Percentiles rank a stretch among this genome's conserved stretches.
phyloP scores from a whole-genome alignment of 805 yeast genomes.

The Grigorovia humatica region DNA sequence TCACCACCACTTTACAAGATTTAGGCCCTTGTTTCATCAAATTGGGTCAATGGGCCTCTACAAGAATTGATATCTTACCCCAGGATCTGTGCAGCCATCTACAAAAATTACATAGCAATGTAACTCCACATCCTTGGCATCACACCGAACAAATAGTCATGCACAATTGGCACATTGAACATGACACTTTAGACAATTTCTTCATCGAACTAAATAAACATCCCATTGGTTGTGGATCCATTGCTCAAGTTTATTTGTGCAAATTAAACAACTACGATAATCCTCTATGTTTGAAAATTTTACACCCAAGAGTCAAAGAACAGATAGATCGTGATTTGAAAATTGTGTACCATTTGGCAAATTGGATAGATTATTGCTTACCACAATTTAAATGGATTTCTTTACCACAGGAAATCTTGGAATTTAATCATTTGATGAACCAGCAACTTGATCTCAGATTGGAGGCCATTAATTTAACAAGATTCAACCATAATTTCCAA shows the following conservation, averaged over 20 bases:
- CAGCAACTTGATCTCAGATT: constrained; percentile 82
- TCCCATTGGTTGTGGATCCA: constrained; percentile 96
- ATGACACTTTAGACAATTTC: constrained; percentile 52
- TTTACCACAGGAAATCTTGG: constrained; percentile 86
- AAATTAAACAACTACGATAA: constrained; percentile 35
- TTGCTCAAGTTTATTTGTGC: constrained; percentile 88
- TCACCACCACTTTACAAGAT: constrained; percentile 58
- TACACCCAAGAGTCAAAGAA: constrained; percentile 76
- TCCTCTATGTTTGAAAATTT: constrained; percentile 80
- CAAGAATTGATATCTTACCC: constrained; percentile 89
- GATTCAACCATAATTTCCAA: constrained; percentile 61
- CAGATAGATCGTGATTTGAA: constrained; percentile 69
- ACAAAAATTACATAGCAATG: constrained; percentile 71
- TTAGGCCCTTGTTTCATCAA: constrained; percentile 92
- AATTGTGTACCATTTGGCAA: constrained; percentile 78
- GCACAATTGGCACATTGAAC: constrained; percentile 42
- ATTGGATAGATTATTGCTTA: constrained; percentile 43
- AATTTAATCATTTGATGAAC: constrained; percentile 77
- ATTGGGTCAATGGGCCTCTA: constrained; percentile 98
- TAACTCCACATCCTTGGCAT: constrained; percentile 56
- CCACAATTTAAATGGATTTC: constrained; percentile 99
- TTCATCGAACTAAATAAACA: constrained; percentile 65
- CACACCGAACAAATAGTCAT: constrained; percentile 48
- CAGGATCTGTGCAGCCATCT: constrained; percentile 66
- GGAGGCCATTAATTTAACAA: constrained; percentile 71